phyloP scores from a whole-genome alignment of 305 asterid genomes.

The Fraxinus ornus region DNA sequence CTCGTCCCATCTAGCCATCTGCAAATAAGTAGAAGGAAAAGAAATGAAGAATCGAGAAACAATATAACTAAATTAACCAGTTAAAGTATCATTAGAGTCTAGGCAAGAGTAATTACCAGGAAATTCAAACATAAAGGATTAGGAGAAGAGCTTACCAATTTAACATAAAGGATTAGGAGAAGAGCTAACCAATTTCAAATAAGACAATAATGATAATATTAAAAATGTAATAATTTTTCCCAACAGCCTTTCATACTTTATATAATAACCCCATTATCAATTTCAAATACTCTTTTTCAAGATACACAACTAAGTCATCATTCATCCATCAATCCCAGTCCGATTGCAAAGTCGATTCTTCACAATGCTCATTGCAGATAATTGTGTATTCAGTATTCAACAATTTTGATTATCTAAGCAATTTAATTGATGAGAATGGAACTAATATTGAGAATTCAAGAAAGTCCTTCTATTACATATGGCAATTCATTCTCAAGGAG shows the following conservation, averaged over 20 bases:
- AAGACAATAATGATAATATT: neutral
- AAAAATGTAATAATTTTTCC: neutral
- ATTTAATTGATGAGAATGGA: neutral
- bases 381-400: neutral
- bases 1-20: slow-evolving; percentile 99
- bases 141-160: neutral
- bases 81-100: neutral
- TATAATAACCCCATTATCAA: neutral
- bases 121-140: neutral
- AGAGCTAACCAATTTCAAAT: neutral
- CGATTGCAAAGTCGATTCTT: neutral
- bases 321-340: neutral
- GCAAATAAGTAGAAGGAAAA: slow-evolving; percentile 20
- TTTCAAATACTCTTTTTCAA: neutral
- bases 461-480: neutral
- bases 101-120: neutral
- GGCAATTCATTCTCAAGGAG: neutral
- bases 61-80: neutral
- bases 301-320: neutral
- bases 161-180: neutral
- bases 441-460: neutral
- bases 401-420: neutral
- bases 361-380: neutral
- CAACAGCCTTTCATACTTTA: neutral
- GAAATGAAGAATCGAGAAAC: neutral